These are phyloP conservation scores for Cutaneotrichosporon dermatis DNA, from an alignment of 1,284 basidiomycete species.

Conservation along the genomic window DNA sequence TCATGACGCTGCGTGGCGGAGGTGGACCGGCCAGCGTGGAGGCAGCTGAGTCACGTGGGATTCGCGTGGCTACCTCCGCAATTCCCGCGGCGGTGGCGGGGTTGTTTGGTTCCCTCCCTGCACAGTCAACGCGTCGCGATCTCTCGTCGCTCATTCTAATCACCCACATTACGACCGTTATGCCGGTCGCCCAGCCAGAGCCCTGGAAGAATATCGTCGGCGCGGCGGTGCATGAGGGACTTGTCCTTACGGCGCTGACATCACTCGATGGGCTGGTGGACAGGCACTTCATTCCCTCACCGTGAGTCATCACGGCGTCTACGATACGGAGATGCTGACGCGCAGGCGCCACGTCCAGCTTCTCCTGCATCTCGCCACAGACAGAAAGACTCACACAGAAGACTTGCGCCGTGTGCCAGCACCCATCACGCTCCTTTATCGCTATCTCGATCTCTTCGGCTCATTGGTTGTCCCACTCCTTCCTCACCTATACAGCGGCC, in stretches of 20 bases:
- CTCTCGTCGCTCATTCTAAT: not conserved
- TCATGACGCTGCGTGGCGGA: slow-evolving; percentile 2
- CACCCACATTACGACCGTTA: not conserved
- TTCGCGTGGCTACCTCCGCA: slow-evolving; percentile 1
- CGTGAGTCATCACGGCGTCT: not conserved
- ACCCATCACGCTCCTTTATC: slow-evolving; percentile 22
- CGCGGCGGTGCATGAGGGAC: slow-evolving; percentile 2
- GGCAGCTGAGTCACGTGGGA: not conserved
- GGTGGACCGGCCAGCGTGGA: not conserved
- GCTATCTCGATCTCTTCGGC: slow-evolving; percentile 16
- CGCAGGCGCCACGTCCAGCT: slow-evolving; percentile 32
- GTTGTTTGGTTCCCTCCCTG: not conserved
- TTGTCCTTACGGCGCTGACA: slow-evolving; percentile 2
- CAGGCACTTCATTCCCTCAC: slow-evolving; percentile 4
- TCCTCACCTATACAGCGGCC: not conserved
- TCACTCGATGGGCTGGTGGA: slow-evolving; percentile 14
- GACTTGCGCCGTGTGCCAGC: not conserved
- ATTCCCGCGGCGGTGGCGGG: not conserved
- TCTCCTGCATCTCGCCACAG: slow-evolving; percentile 26
- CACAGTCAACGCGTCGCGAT: not conserved
- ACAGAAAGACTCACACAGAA: not conserved
- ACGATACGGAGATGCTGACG: not conserved
- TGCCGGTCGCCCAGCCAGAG: not conserved
- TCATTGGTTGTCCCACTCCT: slow-evolving; percentile 12
- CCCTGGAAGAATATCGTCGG: slow-evolving; percentile 7